Evolutionary conservation across 371 early-diverging fungal genomes (phyloP).

Genomic region (Circinella umbellata): DNA sequence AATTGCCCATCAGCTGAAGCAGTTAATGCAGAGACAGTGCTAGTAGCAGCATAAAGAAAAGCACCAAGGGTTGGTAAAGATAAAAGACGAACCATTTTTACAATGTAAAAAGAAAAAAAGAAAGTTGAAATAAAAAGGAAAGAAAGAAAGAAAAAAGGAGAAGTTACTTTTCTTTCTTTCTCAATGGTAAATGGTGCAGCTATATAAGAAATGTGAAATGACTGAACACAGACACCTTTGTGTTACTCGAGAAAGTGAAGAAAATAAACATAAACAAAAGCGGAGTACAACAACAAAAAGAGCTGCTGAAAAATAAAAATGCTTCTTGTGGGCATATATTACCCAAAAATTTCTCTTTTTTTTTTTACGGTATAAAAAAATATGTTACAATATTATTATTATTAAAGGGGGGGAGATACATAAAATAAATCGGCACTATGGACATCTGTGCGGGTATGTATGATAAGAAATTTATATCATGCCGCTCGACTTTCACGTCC

Average conservation of each 20-base stretch:
- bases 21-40: background rate
- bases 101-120: no score
- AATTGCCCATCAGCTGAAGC: conserved; percentile 17
- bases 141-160: background rate
- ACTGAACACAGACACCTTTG: conserved; percentile 2
- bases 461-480: background rate
- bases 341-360: no score
- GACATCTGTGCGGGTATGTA: background rate
- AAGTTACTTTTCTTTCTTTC: background rate
- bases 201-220: background rate
- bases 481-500: conserved; percentile 3
- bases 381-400: no score
- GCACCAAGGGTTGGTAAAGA: conserved; percentile 10
- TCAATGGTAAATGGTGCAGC: background rate
- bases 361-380: no score
- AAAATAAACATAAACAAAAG: background rate
- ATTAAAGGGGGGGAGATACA: no score
- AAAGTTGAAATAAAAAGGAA: background rate
- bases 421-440: no score
- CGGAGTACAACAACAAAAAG: background rate
- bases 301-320: background rate
- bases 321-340: no score
- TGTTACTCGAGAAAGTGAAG: background rate
- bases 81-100: conserved; percentile 8
- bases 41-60: background rate